Conservation (phyloP, 371 early-diverging fungal genomes). For the Nematocida sp. region DNA sequence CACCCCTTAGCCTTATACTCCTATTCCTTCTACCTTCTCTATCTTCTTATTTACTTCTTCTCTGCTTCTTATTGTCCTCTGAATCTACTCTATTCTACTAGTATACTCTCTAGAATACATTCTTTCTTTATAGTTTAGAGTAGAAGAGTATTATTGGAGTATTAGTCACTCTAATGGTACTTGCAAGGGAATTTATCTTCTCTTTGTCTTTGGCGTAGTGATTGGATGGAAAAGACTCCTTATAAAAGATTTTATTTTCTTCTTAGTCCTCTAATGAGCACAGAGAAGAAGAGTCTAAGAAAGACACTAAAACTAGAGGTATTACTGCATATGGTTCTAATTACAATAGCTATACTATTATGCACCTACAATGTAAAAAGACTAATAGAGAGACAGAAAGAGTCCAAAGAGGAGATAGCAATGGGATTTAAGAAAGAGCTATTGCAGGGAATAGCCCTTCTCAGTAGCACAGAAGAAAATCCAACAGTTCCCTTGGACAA, state of each 20-base stretch:
- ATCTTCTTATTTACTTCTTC: too few relatives aligned
- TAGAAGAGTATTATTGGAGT: too few relatives aligned
- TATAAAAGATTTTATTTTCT: conserved; percentile 21
- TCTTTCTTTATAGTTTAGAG: too few relatives aligned
- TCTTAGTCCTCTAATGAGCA: not conserved
- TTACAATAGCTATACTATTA: conserved; percentile 8
- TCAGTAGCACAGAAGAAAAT: not conserved
- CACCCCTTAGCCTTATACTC: too few relatives aligned
- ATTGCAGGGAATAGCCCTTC: not conserved
- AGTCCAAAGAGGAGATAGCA: conserved; percentile 1
- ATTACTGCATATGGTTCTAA: conserved; percentile 4
- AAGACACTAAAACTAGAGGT: not conserved
- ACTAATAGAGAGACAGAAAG: not conserved
- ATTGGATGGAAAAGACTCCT: too few relatives aligned
- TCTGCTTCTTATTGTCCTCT: too few relatives aligned
- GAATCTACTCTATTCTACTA: too few relatives aligned
- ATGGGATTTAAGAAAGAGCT: not conserved
- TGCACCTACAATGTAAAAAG: not conserved
- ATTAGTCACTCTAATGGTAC: too few relatives aligned
- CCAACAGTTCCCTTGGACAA: too few relatives aligned
- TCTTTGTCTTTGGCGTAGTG: not conserved
- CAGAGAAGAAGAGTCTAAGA: not conserved
- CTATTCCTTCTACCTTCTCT: too few relatives aligned
- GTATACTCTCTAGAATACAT: too few relatives aligned
- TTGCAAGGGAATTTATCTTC: not conserved